Base-by-base conservation (phyloP, 176 grass and related monocot species). In the Stipa capillata region DNA sequence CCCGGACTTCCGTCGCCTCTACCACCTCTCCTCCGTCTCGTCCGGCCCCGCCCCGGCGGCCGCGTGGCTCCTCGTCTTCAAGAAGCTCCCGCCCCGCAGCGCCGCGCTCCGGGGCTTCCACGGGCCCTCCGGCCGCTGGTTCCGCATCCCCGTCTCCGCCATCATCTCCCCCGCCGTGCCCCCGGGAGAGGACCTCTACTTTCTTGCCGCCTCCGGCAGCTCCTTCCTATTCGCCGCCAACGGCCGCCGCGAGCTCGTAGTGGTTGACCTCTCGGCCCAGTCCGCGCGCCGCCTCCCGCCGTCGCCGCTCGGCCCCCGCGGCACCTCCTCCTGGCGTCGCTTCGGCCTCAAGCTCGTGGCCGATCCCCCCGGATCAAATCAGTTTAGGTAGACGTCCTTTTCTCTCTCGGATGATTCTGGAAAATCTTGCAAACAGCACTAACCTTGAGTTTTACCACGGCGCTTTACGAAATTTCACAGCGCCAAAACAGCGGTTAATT, bases 221-320 rank as follows among this genome's bases (percentile, higher is more conserved):
- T 87, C 91, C 58, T 98, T 98, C 78, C 90, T 98, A 3, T 98
- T 98, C 81, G 92, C 90, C 8, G 93, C 96, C 52, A 98, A 98
- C 73, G 86, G 88, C n/a, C 83, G 87, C 25, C 92, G 88, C 13
- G 96, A 94, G 74, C 92, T 98, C 36, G 83, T 98, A 1, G 88
- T 87, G 4, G 84, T 91, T 47, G 86, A 98, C 78, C 81, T 98
- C 32, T 85, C 92, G 4, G 79, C 90, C 5, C 90, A 86, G 12
- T 49, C 85, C 3, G 78, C 91, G 12, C 81, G 84, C 2, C 85
- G 92, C 2, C 54, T 93, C 8, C 96, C 96, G 33, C 83, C 90
- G 76, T 92, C 89, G 7, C 92, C 92, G n/a, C 92, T 98, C 78
- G 96, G 96, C 4, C 96, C 90, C 1, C 92, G 96, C 36, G 96